Conservation (phyloP, 306 rosid genomes). For the Prunus mongolica region DNA sequence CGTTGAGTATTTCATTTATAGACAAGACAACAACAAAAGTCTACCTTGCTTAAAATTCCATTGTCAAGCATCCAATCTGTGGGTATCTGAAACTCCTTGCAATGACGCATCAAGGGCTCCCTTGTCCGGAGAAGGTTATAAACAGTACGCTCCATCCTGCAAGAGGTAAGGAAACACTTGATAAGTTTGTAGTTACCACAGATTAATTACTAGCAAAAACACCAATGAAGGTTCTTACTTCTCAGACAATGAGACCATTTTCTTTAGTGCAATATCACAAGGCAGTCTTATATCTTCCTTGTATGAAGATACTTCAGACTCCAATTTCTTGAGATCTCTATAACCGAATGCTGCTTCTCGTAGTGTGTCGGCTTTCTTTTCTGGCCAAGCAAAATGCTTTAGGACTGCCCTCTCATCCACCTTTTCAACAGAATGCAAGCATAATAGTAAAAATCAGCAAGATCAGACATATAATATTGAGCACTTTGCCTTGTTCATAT, state of each 20-base stretch:
- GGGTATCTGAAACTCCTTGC: conserved; percentile 84
- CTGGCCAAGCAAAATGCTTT: conserved; percentile 97
- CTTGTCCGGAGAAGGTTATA: conserved; percentile 82
- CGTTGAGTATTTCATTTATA: neutral
- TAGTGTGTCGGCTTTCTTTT: conserved; percentile 93
- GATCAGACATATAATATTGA: neutral
- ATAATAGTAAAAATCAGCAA: neutral
- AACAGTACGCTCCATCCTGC: conserved; percentile 89
- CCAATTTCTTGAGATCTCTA: conserved; percentile 81
- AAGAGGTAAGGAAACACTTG: neutral
- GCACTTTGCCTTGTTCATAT: no score
- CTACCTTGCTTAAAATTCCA: conserved; percentile 86
- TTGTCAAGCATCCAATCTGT: conserved; percentile 94
- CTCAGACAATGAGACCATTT: conserved; percentile 87
- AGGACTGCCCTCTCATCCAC: conserved; percentile 98
- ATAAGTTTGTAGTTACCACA: neutral
- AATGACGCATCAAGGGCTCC: conserved; percentile 72
- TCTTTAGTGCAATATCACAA: conserved; percentile 82
- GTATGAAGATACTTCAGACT: conserved; percentile 75
- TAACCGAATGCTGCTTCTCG: conserved; percentile 93
- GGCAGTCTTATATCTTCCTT: conserved; percentile 69
- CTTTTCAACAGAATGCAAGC: conserved; percentile 30
- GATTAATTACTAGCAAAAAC: neutral
- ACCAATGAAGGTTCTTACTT: conserved; percentile 42
- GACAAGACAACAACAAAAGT: neutral